Evolutionary conservation across 176 grass and related monocot genomes (phyloP), one percentile per base, ranked within the genome.

Genomic region (Chloris gayana): DNA sequence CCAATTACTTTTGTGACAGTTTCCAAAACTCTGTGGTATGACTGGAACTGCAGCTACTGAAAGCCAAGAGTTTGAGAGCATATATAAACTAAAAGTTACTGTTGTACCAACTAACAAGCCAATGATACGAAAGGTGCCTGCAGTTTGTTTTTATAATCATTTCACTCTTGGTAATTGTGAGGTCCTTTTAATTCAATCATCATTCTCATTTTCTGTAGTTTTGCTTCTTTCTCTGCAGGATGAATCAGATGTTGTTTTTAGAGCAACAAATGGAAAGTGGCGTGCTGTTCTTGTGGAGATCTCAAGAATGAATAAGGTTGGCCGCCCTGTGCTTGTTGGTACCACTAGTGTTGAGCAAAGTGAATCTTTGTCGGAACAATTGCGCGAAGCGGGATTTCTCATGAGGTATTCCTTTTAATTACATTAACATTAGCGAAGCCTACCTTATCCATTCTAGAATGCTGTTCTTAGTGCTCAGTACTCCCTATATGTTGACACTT

Each of bases 341-440:
- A 98, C 95, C 65, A 98, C 95, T 70, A 98, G 95, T 19, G 95
- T 98, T 77, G 95, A 98, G 78, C 95, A 94, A 83, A 98, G 92
- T 69, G 92, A 98, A 86, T 71, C 81, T 51, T 93, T 98, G 76
- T 91, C 90, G 21, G 78, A 89, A 87, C 92, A 93, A 74, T 87
- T 98, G 72, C 78, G 30, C 87, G 95, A 98, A 93, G 86, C 92
- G 85, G 73, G 49, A 98, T 98, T 89, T 75, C 90, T 77, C 95
- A 98, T 31, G 95, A 98, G 90, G 95, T 94, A 79, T 69, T 44
- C 25, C 32, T 80, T 7, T 81, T 84, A 31, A 38, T 27, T 76
- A 77, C 26, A 64, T 32, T 61, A 67, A 68, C 66, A 51, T 18
- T 24, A 70, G 1, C 6, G 12, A 10, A 61, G 77, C 31, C 1